Conservation (phyloP, 805 yeast species). For the Metschnikowia arizonensis region DNA sequence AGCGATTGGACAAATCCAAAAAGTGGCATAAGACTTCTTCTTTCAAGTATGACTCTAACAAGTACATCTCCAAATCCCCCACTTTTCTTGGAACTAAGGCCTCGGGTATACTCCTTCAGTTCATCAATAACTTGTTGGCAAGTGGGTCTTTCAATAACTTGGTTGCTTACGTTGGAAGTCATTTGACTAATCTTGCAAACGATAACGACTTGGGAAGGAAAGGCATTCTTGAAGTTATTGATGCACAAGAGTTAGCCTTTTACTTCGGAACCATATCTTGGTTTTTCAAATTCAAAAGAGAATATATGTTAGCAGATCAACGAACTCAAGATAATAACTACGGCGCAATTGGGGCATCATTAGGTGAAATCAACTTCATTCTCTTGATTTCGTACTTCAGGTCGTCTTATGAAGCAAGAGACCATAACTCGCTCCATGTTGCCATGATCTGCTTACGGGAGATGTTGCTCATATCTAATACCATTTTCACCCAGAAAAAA, state of each 20-base stretch:
- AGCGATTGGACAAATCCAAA: conserved; percentile 63
- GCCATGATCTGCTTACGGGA: conserved; percentile 65
- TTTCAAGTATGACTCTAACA: conserved; percentile 41
- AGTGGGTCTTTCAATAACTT: conserved; percentile 75
- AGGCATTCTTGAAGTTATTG: conserved; percentile 29
- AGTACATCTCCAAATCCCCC: conserved; percentile 24
- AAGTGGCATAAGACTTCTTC: conserved; percentile 51
- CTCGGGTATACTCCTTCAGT: conserved; percentile 39
- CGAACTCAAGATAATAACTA: conserved; percentile 21
- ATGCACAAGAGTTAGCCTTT: conserved; percentile 35
- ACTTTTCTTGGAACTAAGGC: conserved; percentile 29
- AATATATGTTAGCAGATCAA: conserved; percentile 12
- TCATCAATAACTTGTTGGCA: conserved; percentile 49
- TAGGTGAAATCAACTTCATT: conserved; percentile 59
- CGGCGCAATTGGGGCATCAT: conserved; percentile 49
- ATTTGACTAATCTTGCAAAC: conserved; percentile 16
- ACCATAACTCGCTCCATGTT: conserved; percentile 65
- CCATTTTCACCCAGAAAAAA: conserved; percentile 35
- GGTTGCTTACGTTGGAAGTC: conserved; percentile 45
- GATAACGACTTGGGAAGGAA: conserved; percentile 16
- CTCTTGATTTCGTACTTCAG: conserved; percentile 47
- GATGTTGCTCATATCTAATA: conserved; percentile 46
- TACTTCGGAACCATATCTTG: conserved; percentile 65
- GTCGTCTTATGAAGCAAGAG: conserved; percentile 37
- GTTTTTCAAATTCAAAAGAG: conserved; percentile 68